A percentile compares a stretch with the other conserved stretches of the same genome.
Conservation (phyloP, 176 grass and related monocot species). For the Oryza meridionalis region DNA sequence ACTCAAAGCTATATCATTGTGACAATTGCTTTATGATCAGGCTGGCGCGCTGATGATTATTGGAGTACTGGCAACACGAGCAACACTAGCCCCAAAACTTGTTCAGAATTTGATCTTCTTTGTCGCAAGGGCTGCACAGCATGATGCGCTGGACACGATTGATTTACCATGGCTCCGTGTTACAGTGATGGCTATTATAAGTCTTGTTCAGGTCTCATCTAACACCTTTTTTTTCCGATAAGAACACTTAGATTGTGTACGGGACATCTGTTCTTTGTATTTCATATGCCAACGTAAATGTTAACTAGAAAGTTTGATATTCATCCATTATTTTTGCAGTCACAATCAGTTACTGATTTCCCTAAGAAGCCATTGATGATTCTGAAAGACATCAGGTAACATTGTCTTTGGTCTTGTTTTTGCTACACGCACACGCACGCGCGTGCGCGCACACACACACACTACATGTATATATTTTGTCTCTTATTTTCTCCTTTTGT, state of each 20-base stretch:
- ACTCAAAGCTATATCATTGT: conserved; percentile 15
- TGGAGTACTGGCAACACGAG: conserved; percentile 71
- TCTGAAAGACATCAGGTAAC: conserved; percentile 70
- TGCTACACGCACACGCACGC: not conserved
- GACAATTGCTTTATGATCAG: conserved; percentile 48
- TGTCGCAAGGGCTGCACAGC: conserved; percentile 62
- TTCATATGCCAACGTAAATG: not conserved
- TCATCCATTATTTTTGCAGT: conserved; percentile 63
- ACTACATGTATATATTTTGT: not conserved
- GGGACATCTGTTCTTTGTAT: not conserved
- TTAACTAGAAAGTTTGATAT: conserved; percentile 18
- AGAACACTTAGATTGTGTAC: conserved; percentile 13
- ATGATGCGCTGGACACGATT: conserved; percentile 63
- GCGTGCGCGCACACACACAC: not conserved
- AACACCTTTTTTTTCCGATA: conserved; percentile 10
- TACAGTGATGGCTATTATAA: conserved; percentile 86
- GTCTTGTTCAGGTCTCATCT: conserved; percentile 75
- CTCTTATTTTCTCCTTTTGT: not conserved
- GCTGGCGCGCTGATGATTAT: conserved; percentile 90
- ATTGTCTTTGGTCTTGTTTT: conserved; percentile 38
- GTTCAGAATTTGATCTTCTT: conserved; percentile 79
- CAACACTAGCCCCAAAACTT: conserved; percentile 72
- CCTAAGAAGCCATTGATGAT: conserved; percentile 80
- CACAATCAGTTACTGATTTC: conserved; percentile 63
- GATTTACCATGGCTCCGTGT: conserved; percentile 95